phyloP scores from a whole-genome alignment of 116 monocot genomes.

The Thalassia testudinum region DNA sequence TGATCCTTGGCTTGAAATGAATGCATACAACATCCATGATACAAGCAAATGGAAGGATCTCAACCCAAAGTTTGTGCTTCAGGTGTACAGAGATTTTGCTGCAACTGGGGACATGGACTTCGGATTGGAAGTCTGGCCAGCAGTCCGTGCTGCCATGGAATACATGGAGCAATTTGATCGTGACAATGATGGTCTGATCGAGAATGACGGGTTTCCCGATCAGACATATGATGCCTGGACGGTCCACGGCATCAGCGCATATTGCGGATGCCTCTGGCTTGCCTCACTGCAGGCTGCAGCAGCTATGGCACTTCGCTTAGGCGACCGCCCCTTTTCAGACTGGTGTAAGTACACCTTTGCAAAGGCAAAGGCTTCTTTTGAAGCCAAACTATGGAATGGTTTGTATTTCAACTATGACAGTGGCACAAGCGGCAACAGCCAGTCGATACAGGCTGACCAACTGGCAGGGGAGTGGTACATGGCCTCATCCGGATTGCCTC shows the following conservation, averaged over 20 bases:
- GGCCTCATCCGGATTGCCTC: constrained; percentile 75
- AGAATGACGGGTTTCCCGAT: constrained; percentile 99
- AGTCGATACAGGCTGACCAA: constrained; percentile 94
- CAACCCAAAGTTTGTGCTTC: constrained; percentile 96
- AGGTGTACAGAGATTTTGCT: constrained; percentile 95
- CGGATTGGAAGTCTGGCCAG: constrained; percentile 81
- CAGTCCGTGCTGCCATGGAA: constrained; percentile 88
- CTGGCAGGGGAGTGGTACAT: constrained; percentile 95
- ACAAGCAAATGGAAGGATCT: constrained; percentile 98
- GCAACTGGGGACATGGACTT: constrained; percentile 89
- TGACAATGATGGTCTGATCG: constrained; percentile 84
- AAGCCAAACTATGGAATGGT: constrained; percentile 90
- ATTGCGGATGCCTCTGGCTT: constrained; percentile 93
- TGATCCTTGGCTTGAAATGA: constrained; percentile 99
- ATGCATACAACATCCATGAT: constrained; percentile 95
- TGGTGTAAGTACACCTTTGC: constrained; percentile 56
- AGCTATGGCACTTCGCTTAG: constrained; percentile 77
- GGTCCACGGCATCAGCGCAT: constrained; percentile 88
- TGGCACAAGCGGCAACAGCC: constrained; percentile 65
- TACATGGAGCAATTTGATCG: constrained; percentile 98
- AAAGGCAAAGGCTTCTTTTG: constrained; percentile 55
- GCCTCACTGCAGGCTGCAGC: constrained; percentile 90
- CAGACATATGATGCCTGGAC: constrained; percentile 99
- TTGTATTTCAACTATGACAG: constrained; percentile 96
- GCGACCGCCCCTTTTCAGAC: constrained; percentile 62